Percentiles rank a stretch among this genome's conserved stretches.
Conservation (phyloP, 257 asterid species). For the Nicotiana otophora region DNA sequence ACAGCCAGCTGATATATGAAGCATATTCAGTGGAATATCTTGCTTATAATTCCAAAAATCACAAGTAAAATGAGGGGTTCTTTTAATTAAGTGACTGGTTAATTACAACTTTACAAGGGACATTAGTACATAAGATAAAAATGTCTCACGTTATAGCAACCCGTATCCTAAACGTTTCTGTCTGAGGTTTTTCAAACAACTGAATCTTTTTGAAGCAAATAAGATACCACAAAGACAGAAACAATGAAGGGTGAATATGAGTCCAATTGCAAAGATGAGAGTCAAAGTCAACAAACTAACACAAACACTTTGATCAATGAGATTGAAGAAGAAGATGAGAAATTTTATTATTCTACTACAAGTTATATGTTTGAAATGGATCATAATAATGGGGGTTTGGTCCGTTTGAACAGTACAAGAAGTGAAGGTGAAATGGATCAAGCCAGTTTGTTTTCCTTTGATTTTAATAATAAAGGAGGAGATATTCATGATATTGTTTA, state of each 20-base stretch:
- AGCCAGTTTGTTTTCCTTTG: slow-evolving; percentile 25
- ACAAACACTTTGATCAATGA: neutral
- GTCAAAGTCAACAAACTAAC: too few species aligned
- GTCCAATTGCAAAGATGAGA: neutral
- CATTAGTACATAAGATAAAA: neutral
- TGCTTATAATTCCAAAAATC: too few species aligned
- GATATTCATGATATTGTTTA: slow-evolving; percentile 27
- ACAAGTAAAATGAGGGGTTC: too few species aligned
- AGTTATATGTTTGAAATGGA: slow-evolving; percentile 1
- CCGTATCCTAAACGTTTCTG: neutral
- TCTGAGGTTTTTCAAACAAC: neutral
- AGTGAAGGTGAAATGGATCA: slow-evolving; percentile 7
- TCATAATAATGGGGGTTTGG: neutral
- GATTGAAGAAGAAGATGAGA: neutral
- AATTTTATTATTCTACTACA: neutral
- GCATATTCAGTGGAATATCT: too few species aligned
- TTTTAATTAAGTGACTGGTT: too few species aligned
- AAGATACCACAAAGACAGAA: neutral
- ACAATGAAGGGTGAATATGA: neutral
- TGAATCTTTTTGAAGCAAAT: neutral
- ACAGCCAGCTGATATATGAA: too few species aligned
- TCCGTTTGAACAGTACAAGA: too few species aligned
- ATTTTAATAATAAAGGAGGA: slow-evolving; percentile 15
- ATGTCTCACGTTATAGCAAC: slow-evolving; percentile 5
- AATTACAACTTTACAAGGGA: neutral